phyloP scores from a whole-genome alignment of 768 basidiomycete genomes.

The Termitomyces heimii region DNA sequence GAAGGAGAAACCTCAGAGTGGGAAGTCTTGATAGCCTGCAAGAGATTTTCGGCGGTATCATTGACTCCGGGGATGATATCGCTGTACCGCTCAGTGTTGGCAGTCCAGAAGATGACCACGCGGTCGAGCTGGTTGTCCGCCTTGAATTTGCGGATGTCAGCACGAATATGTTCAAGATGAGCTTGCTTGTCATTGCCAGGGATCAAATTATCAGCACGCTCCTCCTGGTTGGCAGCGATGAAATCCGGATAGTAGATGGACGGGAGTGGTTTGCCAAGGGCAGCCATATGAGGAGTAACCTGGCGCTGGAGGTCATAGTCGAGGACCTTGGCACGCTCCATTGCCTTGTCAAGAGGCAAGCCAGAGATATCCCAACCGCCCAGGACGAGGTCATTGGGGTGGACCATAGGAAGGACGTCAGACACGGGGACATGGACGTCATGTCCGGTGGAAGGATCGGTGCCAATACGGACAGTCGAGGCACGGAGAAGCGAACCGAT shows the following conservation, averaged over 20 bases:
- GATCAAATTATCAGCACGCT: slow-evolving; percentile 90
- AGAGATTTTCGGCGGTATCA: slow-evolving; percentile 86
- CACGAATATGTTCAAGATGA: slow-evolving; percentile 88
- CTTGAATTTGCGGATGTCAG: slow-evolving; percentile 96
- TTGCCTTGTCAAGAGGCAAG: slow-evolving; percentile 79
- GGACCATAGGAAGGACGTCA: slow-evolving; percentile 94
- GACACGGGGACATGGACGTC: slow-evolving; percentile 91
- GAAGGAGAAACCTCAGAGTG: slow-evolving; percentile 96
- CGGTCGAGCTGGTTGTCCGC: slow-evolving; percentile 74
- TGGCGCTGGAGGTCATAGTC: slow-evolving; percentile 98
- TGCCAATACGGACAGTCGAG: slow-evolving; percentile 89
- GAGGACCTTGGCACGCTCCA: slow-evolving; percentile 89
- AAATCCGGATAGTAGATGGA: slow-evolving; percentile 97
- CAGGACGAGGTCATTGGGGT: slow-evolving; percentile 95
- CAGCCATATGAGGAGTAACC: slow-evolving; percentile 79
- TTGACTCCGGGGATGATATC: slow-evolving; percentile 93
- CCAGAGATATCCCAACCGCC: slow-evolving; percentile 99
- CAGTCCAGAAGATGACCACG: slow-evolving; percentile 96
- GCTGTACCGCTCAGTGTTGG: slow-evolving; percentile 97
- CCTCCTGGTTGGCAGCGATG: slow-evolving; percentile 96
- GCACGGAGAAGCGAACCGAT: slow-evolving; percentile 95
- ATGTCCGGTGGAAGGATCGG: slow-evolving; percentile 72
- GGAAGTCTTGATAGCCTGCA: slow-evolving; percentile 73
- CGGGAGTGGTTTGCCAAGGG: slow-evolving; percentile 78
- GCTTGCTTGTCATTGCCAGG: slow-evolving; percentile 81